Evolutionary conservation across 345 rosid genomes (phyloP).

Genomic region (Euclidium syriacum): DNA sequence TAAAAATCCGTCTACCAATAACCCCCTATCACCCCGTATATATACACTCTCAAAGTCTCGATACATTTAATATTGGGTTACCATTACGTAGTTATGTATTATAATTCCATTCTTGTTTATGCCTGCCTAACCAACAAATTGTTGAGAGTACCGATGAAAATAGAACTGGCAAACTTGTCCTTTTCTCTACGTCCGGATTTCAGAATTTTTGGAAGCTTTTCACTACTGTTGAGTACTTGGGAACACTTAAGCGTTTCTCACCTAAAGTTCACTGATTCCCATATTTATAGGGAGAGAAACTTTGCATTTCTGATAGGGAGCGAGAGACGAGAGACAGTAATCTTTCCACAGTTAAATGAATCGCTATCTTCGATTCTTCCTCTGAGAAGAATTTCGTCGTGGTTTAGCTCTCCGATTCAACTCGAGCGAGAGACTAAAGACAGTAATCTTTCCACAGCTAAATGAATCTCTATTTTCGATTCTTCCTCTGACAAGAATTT

Average conservation of each 20-base stretch:
- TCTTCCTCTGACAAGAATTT: too few species aligned
- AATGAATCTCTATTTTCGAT: too few species aligned
- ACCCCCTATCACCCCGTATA: too few species aligned
- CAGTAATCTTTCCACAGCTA: too few species aligned
- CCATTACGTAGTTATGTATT: background rate
- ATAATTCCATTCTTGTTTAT: background rate
- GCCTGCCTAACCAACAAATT: background rate
- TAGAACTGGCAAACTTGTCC: background rate
- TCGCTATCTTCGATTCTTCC: too few species aligned
- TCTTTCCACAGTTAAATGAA: too few species aligned
- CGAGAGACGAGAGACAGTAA: too few species aligned
- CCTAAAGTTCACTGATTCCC: background rate
- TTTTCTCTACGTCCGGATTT: background rate
- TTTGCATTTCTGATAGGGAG: background rate
- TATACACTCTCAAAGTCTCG: too few species aligned
- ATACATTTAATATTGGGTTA: too few species aligned
- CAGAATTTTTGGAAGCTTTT: too few species aligned
- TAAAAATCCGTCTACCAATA: too few species aligned
- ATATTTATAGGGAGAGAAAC: background rate
- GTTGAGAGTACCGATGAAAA: background rate
- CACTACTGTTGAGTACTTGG: background rate
- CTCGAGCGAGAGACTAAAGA: conserved; percentile 15
- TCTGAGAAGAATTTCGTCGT: too few species aligned
- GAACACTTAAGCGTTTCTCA: background rate
- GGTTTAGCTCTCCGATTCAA: background rate